phyloP scores from a whole-genome alignment of 1,284 basidiomycete genomes.

The Farysia itapuensis region DNA sequence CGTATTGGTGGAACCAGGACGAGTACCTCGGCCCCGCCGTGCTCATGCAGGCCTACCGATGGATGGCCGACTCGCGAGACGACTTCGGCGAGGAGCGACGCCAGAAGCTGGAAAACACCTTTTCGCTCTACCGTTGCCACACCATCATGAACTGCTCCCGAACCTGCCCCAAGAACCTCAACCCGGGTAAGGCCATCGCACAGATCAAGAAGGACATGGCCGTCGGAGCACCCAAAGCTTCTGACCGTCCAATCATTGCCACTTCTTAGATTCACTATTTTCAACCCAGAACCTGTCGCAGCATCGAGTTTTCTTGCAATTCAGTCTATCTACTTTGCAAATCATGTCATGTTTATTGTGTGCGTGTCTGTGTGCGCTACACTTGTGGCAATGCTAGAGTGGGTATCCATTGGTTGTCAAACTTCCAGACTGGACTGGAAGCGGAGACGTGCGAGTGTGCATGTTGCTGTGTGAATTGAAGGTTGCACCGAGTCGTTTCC shows the following conservation, averaged over 20 bases:
- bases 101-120: constrained; percentile 89
- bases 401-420: constrained; percentile 1
- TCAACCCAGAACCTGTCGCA: not conserved
- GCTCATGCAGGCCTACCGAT: constrained; percentile 78
- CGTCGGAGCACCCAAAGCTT: constrained; percentile 45
- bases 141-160: constrained; percentile 96
- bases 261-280: constrained; percentile 26
- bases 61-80: constrained; percentile 97
- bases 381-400: not conserved
- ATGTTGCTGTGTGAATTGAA: too few relatives aligned
- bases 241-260: constrained; percentile 50
- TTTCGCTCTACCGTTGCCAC: constrained; percentile 76
- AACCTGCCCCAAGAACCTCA: constrained; percentile 94
- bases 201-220: constrained; percentile 60
- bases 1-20: constrained; percentile 99
- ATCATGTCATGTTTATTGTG: not conserved
- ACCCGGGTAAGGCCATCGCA: constrained; percentile 62
- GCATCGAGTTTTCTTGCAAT: not conserved
- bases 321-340: not conserved
- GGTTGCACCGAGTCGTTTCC: not conserved
- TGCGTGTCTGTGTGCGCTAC: not conserved
- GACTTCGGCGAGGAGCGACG: constrained; percentile 77
- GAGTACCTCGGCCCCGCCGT: constrained; percentile 96
- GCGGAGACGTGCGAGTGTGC: too few relatives aligned
- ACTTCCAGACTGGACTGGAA: not conserved